Base-by-base conservation (phyloP, 108 stramenopile species). In the Epithemia pelagica region DNA sequence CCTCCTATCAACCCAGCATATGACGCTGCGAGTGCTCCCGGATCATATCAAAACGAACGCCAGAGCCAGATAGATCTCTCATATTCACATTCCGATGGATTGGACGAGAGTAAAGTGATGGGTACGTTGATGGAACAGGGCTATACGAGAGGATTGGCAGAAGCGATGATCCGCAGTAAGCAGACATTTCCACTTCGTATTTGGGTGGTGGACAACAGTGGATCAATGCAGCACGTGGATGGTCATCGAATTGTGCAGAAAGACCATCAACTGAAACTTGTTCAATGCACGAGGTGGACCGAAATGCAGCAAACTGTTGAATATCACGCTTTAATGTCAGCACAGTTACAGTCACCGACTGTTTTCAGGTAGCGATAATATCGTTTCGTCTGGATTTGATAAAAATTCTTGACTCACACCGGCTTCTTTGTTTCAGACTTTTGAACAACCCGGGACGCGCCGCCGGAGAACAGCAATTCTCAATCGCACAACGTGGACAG, bases 241-340 rank as follows among this genome's bases (percentile, higher is more conserved):
- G 95, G 95, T 0, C 85, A 96, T 68, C 77, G 84, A 1, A 85
- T 93, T 58, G 78, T 89, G 1, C 70, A 72, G 61, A 68, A 46
- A 21, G 54, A 61, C 2, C 56, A 63, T 24, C 57, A 75, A 21
- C 66, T 85, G 22, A 62, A 66, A 52, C 58, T 81, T 33, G 78
- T 83, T 18, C 26, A 32, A 15, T 83, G 80, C 69, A 77, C 73
- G 15, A 77, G 87, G 24, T 88, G 87, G 87, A 58, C 69, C 5
- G 87, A 88, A 68, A 60, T 88, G 37, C 79, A 78, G 53, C 67
- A 79, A 63, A 82, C 78, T 5, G 74, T 88, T 0, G 63, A 72
- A n/a, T 85, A 81, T 61, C 87, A 88, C 67, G 74, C 74, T 0
- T 67, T 78, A 68, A 70, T 85, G 58, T 73, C 84, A 28, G 73